Evolutionary conservation across 257 asterid genomes (phyloP), one percentile per base, ranked within the genome.

Genomic region (Ajuga chamaepitys): DNA sequence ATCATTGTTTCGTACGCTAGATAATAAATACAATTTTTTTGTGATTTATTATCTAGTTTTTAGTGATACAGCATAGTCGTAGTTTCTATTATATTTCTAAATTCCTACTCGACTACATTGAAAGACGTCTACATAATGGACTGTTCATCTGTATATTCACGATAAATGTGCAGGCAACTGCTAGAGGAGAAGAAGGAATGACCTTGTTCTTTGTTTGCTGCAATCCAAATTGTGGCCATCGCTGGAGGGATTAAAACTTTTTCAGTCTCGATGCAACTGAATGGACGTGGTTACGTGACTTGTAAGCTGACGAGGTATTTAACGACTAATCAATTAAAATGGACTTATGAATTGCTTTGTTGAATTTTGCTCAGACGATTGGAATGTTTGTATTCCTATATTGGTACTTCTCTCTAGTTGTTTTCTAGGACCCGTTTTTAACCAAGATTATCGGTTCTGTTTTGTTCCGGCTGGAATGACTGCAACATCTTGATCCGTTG

Each of bases 121-220:
- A 57, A 18, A 57, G 32, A 10, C 1, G 17, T 10, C 41, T 54
- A n/a, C 41, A 12, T n/a, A 9, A 34, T 22, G 7, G 16, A 34
- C 10, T 34, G 20, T 25, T 52, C 13, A 53, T 53, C 38, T 13
- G 32, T 16, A 17, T 45, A 24, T 28, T 61, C 54, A 46, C 50
- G 42, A 30, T 42, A 14, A 25, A 52, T n/a, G 38, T 70, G 74
- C 93, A 92, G 98, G 98, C 97, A 22, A 89, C 95, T 80, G 88
- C 95, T 53, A 75, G 93, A 70, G 97, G 97, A 46, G 98, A 92
- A 82, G 97, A 92, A 81, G 98, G 98, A 16, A 89, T 89, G 98
- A 82, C 97, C 0, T 77, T 92, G 71, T 87, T 89, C 85, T 92
- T 92, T 9, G 97, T 89, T 57, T 92, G 98, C 89, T 92, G 98